Conservation (phyloP, 108 stramenopile genomes). For the Cyclotella baltica region DNA sequence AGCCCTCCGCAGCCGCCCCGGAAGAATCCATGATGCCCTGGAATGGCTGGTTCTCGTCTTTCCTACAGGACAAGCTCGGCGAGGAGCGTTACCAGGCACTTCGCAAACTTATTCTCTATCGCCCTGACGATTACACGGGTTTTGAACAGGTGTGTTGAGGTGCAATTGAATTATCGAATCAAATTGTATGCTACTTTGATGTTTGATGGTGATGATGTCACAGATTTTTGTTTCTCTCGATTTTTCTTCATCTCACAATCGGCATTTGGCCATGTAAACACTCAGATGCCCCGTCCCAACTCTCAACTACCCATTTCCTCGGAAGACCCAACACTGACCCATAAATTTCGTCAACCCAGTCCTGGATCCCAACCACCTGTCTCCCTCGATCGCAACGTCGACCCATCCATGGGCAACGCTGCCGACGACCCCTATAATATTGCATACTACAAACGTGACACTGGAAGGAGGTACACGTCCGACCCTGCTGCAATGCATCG, state of each 20-base stretch:
- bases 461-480: constrained; percentile 71
- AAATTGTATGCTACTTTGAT: too few relatives aligned
- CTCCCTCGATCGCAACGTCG: constrained; percentile 44
- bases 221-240: too few relatives aligned
- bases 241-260: too few relatives aligned
- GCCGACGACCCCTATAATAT: constrained; percentile 85
- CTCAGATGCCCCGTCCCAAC: constrained; percentile 60
- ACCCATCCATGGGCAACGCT: constrained; percentile 52
- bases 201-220: too few relatives aligned
- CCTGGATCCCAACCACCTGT: constrained; percentile 85
- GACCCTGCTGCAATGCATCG: constrained; percentile 60
- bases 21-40: constrained; percentile 87
- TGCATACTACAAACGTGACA: constrained; percentile 87
- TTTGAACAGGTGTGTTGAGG: too few relatives aligned
- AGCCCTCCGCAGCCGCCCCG: constrained; percentile 39
- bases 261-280: too few relatives aligned
- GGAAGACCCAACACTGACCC: constrained; percentile 54
- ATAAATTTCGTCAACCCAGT: constrained; percentile 77
- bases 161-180: too few relatives aligned
- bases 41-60: constrained; percentile 81
- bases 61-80: constrained; percentile 70
- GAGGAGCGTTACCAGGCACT: constrained; percentile 59
- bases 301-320: constrained; percentile 61
- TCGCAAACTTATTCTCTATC: constrained; percentile 64
- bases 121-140: constrained; percentile 68